phyloP scores from a whole-genome alignment of 139 green algal genomes.

The Ulvella scutata region DNA sequence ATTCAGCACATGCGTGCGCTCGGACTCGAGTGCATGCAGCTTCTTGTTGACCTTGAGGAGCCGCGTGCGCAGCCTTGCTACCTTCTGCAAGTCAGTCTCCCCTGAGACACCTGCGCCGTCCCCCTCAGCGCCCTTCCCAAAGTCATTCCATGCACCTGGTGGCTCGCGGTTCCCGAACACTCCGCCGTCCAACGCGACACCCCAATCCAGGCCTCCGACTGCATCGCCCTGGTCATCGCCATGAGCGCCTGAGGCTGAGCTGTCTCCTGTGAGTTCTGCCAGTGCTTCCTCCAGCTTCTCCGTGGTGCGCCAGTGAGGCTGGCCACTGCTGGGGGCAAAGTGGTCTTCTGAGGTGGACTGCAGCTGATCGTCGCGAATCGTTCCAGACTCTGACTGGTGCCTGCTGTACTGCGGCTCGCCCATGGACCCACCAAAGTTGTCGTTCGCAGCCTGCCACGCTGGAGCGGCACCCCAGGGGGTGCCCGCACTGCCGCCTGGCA shows the following conservation, averaged over 20 bases:
- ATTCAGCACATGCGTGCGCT: not conserved
- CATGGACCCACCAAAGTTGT: not conserved
- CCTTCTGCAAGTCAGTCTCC: not conserved
- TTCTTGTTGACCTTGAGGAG: not conserved
- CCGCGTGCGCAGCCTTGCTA: not conserved
- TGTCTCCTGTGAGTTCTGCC: not conserved
- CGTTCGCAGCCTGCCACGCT: not conserved
- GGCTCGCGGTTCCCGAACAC: not conserved
- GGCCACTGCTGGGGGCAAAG: not conserved
- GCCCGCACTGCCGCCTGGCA: no score
- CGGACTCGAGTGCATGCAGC: not conserved
- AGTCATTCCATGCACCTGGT: not conserved
- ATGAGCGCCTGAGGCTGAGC: not conserved
- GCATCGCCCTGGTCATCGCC: not conserved
- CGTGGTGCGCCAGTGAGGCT: not conserved
- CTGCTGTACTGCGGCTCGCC: not conserved
- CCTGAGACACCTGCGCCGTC: not conserved
- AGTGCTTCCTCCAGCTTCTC: not conserved
- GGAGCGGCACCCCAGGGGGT: not conserved
- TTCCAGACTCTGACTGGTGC: not conserved
- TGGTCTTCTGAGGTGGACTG: not conserved
- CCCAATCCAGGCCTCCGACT: not conserved
- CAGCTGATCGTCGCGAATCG: not conserved
- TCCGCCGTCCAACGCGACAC: not conserved
- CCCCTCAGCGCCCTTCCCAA: not conserved